Base-by-base conservation (phyloP, 495 filamentous ascomycete species). In the Chaetomium cochliodes region DNA sequence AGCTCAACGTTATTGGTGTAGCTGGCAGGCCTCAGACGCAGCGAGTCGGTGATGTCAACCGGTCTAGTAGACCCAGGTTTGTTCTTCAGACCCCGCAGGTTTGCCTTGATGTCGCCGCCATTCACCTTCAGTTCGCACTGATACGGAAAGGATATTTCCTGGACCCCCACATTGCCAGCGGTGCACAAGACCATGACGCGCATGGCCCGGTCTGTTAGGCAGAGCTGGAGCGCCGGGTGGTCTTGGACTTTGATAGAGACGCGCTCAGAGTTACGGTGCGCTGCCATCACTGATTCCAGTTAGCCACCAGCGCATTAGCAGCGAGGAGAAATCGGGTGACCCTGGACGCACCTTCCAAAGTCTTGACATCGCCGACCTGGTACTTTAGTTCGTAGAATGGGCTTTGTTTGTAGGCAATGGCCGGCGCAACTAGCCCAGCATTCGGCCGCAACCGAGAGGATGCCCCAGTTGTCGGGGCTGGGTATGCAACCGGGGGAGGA, bases 81-180 rank as follows among this genome's bases (percentile, higher is more conserved):
- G 73, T 96, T 96, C 74, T 98, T 98, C 58, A 98, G 77, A 3
- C 94, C 94, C 63, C 93, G 89, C 55, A 94, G 82, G 70, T 97
- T 98, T 15, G 88, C 86, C 70, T 94, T 96, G 64, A 96, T 82
- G 55, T 96, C 91, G 39, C 89, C 90, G 26, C 87, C 83, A 70
- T 98, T 98, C 44, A 96, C 87, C 72, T 92, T 93, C 52, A 98
- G 80, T 74, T 97, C 94, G 25, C 93, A 87, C 77, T 97, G 92
- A 65, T 92, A 86, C 0, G 94, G 94, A 68, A 98, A 98, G 1
- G 90, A 79, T 42, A 98, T 87, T 64, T 98, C 92, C 78, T 87
- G 81, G 75, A 86, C 20, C 73, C 84, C 67, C 64, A 79, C 42
- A 83, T 83, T 67, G 81, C 77, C 82, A 5, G 66, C 80, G 6